These are phyloP conservation scores for Boletus edulis DNA, from an alignment of 768 basidiomycete species.

Conservation along the genomic window DNA sequence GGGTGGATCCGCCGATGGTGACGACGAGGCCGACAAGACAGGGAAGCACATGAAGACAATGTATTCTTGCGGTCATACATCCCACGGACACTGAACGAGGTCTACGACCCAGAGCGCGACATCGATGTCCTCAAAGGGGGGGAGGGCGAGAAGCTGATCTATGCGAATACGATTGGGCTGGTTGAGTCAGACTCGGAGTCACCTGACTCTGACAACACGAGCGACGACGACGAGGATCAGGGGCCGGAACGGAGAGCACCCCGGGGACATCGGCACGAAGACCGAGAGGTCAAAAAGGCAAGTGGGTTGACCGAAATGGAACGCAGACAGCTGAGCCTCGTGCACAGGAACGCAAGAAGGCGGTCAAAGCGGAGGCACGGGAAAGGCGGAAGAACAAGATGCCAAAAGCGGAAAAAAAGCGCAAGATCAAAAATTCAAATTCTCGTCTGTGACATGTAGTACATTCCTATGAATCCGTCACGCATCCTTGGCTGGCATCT, in stretches of 20 bases:
- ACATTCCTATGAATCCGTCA: conserved; percentile 69
- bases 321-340: conserved; percentile 7
- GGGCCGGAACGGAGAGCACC: conserved; percentile 52
- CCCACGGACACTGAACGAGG: conserved; percentile 86
- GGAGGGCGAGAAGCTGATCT: conserved; percentile 74
- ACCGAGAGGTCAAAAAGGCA: conserved; percentile 88
- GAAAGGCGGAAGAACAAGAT: conserved; percentile 92
- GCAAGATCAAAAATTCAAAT: conserved; percentile 59
- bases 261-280: conserved; percentile 90
- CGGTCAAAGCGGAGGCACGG: conserved; percentile 79
- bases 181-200: conserved; percentile 40
- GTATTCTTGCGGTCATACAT: conserved; percentile 92
- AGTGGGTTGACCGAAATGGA: conserved; percentile 2
- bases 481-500: conserved; percentile 91
- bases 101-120: conserved; percentile 94
- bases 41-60: conserved; percentile 68
- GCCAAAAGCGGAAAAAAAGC: conserved; percentile 94
- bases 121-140: conserved; percentile 72
- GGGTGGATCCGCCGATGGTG: conserved; percentile 20
- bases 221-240: conserved; percentile 35
- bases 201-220: conserved; percentile 25
- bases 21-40: conserved; percentile 9
- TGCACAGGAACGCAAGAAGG: conserved; percentile 85
- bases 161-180: conserved; percentile 82
- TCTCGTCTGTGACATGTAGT: conserved; percentile 21